Base-by-base conservation (phyloP, 768 basidiomycete genomes). In the Rhodotorula toruloides region DNA sequence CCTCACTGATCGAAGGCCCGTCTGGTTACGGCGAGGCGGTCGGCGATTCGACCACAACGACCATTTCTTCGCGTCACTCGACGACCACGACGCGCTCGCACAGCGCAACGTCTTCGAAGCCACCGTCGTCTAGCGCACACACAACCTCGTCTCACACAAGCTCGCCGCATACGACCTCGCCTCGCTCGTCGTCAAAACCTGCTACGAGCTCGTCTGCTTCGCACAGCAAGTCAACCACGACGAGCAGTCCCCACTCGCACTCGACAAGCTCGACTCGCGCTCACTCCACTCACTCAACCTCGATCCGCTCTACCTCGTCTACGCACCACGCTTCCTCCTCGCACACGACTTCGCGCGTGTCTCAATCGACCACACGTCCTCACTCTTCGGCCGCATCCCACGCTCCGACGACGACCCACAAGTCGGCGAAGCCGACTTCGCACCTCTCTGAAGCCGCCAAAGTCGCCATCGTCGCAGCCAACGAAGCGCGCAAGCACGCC, bases 1-100 rank as follows among this genome's bases (percentile, higher is more conserved):
- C 58, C 17, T 54, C 57, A 10, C 44, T 65, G 0, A 29, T 65
- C 25, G 50, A 34, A 2, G 63, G 63, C 1, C 63, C 58, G 0
- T 11, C 25, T 19, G 36, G 25, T 11, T 54, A 54, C 14, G 53
- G 53, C 11, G 34, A 27, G 25, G 63, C 29, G 2, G 50, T 37
- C 10, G 57, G 11, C 25, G 57, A n/a, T 17, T 29, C 44, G 14
- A 27, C 44, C 12, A 47, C 56, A 25, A 58, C 56, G 8, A 34
- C 44, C 36, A 13, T 19, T 1, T 4, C 42, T 10, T n/a, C n/a
- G n/a, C n/a, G n/a, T n/a, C n/a, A n/a, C n/a, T 48, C 53, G n/a
- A 27, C 21, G 7, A 40, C 37, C n/a, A n/a, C 37, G 5, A 29
- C 16, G 34, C 5, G n/a, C n/a, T n/a, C n/a, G n/a, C n/a, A n/a